phyloP scores from a whole-genome alignment of 2,329 filamentous ascomycete genomes.

The Aspergillus niger region DNA sequence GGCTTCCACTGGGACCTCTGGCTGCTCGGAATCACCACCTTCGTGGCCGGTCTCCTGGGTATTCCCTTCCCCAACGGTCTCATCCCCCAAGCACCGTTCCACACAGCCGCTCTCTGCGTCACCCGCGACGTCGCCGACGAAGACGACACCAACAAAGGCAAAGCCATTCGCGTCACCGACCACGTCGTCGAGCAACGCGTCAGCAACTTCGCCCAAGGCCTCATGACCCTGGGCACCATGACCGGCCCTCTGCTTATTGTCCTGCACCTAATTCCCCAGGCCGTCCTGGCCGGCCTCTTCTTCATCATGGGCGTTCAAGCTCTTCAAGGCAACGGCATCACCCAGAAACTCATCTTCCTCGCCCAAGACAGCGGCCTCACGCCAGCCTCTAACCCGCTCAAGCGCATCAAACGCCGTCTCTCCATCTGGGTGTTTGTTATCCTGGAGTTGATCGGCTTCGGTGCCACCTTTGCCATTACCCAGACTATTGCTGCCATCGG shows the following conservation, averaged over 20 bases:
- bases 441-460: conserved; percentile 70
- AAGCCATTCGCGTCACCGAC: conserved; percentile 63
- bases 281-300: conserved; percentile 77
- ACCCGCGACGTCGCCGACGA: conserved; percentile 58
- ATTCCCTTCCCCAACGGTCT: conserved; percentile 81
- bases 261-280: conserved; percentile 75
- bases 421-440: conserved; percentile 73
- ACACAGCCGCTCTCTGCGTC: conserved; percentile 76
- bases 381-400: conserved; percentile 58
- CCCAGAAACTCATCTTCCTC: conserved; percentile 71
- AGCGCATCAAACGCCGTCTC: conserved; percentile 59
- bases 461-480: conserved; percentile 78
- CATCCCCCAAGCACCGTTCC: conserved; percentile 81
- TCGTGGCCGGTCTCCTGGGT: conserved; percentile 72
- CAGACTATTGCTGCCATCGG: conserved; percentile 81
- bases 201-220: conserved; percentile 75
- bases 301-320: conserved; percentile 84
- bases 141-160: conserved; percentile 62
- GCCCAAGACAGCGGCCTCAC: conserved; percentile 66
- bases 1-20: conserved; percentile 87
- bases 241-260: conserved; percentile 71
- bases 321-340: conserved; percentile 75
- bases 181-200: conserved; percentile 69
- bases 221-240: conserved; percentile 79
- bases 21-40: conserved; percentile 75